Base-by-base conservation (phyloP, 306 rosid species). In the Cyclanthera cordifolia region DNA sequence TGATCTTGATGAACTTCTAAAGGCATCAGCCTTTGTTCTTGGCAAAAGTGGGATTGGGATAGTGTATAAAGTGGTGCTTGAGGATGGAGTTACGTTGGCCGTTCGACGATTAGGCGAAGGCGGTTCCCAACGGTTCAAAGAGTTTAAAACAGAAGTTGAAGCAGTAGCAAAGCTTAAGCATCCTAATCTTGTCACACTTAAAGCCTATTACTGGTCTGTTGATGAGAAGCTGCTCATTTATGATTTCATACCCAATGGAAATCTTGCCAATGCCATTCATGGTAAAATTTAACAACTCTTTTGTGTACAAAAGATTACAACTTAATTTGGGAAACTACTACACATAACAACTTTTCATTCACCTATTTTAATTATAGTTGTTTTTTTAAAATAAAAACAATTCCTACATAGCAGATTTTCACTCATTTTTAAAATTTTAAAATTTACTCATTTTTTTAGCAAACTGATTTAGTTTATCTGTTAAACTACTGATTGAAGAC, bases 11-110 rank as follows among this genome's bases (percentile, higher is more conserved):
- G 99, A 93, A 77, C 99, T 93, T 84, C 95, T 93, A 4, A 93
- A 93, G 83, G 99, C 99, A 46, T 90, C 96, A 11, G 99, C 99
- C 66, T 93, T 93, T 78, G 96, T 93, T 75, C 80, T 93, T n/a
- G 96, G 99, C 8, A 93, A 90, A 79, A 90, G 96, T 80, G 99
- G 96, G 68, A 90, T 90, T 50, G 99, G 99, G 70, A 93, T 93
- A 76, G 94, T 93, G 68, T 93, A 93, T 81, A 89, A 86, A 77
- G 99, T 93, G 73, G 99, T 93, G 73, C 99, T 93, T 51, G 99
- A 93, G 78, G 96, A 90, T 32, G 99, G 96, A 17, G 79, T 80
- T 52, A 86, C 82, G 32, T 78, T 93, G 74, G 99, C 99, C 10
- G 96, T 93, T 71, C 79, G 99, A 51, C 80, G 99, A 78, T 74